Percentiles rank a stretch among this genome's conserved stretches.
Evolutionary conservation across 768 basidiomycete genomes (phyloP).

Genomic region (Boletus rubescentipes): DNA sequence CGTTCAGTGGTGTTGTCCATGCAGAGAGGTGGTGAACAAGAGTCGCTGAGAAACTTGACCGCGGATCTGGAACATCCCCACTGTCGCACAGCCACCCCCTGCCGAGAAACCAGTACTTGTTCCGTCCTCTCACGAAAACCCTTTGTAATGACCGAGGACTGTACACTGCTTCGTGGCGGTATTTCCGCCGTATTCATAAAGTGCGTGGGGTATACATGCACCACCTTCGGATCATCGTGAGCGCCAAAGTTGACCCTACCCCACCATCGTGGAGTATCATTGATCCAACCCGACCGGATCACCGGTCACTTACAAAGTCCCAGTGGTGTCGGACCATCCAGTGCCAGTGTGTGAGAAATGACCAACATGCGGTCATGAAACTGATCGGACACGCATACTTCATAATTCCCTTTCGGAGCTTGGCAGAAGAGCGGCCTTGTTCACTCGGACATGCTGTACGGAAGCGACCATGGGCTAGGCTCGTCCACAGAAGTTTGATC

Average conservation of each 20-base stretch:
- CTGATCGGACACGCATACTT: not conserved
- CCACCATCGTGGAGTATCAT: not conserved
- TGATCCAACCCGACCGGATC: not conserved
- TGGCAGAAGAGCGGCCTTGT: not conserved
- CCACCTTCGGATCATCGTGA: not conserved
- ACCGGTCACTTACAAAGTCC: not conserved
- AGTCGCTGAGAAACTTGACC: constrained; percentile 15
- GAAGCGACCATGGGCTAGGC: no score
- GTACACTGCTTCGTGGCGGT: not conserved
- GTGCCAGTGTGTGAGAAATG: not conserved
- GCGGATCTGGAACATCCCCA: constrained; percentile 18
- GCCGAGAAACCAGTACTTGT: constrained; percentile 8
- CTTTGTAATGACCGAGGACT: not conserved
- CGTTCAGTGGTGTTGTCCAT: constrained; percentile 7
- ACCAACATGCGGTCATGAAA: not conserved
- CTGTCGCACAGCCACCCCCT: constrained; percentile 24
- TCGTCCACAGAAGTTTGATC: no score
- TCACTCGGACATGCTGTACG: no score
- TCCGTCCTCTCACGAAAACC: not conserved
- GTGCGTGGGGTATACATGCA: no score
- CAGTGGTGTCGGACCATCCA: not conserved
- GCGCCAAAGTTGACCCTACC: not conserved
- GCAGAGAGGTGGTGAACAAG: not conserved
- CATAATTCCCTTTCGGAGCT: not conserved
- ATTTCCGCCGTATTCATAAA: not conserved